These are phyloP conservation scores for Hygrocybe coccinea DNA, from an alignment of 768 basidiomycete genomes.

Conservation along the genomic window DNA sequence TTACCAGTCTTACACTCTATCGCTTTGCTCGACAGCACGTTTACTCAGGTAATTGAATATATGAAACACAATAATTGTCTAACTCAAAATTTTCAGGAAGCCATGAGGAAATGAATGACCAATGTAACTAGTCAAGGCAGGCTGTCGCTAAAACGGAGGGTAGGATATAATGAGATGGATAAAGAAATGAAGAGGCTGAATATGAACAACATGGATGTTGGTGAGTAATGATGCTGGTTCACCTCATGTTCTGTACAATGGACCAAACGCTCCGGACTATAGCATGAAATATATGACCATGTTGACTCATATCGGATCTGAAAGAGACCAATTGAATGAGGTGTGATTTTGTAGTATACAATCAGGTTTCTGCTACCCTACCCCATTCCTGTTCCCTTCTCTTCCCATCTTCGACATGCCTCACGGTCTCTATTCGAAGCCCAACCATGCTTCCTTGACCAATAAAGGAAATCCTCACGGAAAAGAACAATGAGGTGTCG, in stretches of 20 bases:
- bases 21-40: constrained; percentile 9
- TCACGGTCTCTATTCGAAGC: constrained; percentile 57
- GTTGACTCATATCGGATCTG: no score
- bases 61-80: background rate
- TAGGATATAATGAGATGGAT: background rate
- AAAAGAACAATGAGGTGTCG: constrained; percentile 85
- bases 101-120: background rate
- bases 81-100: background rate
- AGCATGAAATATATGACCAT: no score
- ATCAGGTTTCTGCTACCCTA: no score
- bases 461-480: constrained; percentile 78
- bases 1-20: constrained; percentile 9
- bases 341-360: no score
- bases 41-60: constrained; percentile 9
- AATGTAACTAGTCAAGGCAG: no score
- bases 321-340: no score
- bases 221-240: no score
- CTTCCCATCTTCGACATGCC: no score
- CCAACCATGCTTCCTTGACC: constrained; percentile 79
- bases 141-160: background rate
- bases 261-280: no score
- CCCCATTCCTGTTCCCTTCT: no score
- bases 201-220: no score
- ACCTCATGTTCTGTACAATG: no score
- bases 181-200: background rate